Conservation (phyloP, 495 filamentous ascomycete genomes). For the Cercophora scortea region DNA sequence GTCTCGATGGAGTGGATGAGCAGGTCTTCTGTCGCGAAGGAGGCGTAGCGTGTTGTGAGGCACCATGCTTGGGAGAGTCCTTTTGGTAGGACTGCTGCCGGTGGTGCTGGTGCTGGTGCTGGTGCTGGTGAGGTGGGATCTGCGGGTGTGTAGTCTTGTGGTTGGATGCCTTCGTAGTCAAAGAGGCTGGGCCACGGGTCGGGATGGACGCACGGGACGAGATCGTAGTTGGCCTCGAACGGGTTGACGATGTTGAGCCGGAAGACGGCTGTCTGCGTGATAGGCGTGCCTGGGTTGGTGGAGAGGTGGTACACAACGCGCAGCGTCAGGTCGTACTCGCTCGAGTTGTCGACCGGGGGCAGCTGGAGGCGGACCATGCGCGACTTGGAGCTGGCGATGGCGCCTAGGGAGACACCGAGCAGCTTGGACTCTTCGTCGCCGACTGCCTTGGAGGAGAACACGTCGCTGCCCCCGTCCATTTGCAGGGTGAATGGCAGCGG, state of each 20-base stretch:
- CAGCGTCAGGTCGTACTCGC: conserved; percentile 62
- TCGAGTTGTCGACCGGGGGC: conserved; percentile 40
- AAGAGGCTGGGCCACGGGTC: conserved; percentile 86
- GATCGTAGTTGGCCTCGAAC: conserved; percentile 83
- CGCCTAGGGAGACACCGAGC: conserved; percentile 25
- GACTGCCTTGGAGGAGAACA: conserved; percentile 8
- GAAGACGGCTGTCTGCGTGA: conserved; percentile 60
- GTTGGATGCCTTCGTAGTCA: conserved; percentile 35
- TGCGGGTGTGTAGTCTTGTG: background rate
- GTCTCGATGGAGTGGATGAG: conserved; percentile 57
- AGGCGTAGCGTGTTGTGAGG: conserved; percentile 61
- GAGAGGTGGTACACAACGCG: conserved; percentile 68
- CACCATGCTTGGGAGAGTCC: conserved; percentile 80
- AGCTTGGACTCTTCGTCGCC: conserved; percentile 27
- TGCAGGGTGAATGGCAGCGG: conserved; percentile 43
- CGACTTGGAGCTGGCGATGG: conserved; percentile 43
- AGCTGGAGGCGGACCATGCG: conserved; percentile 36
- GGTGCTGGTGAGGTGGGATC: conserved; percentile 3
- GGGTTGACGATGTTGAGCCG: conserved; percentile 68
- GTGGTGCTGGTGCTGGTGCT: too few species aligned
- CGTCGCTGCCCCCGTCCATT: conserved; percentile 18
- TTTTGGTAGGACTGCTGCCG: conserved; percentile 5
- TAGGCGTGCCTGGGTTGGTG: conserved; percentile 75
- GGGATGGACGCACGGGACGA: conserved; percentile 66
- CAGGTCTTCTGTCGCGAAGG: conserved; percentile 65